These are phyloP conservation scores for Pseudodiploospora longispora DNA, from an alignment of 2,329 filamentous ascomycete species.

Conservation along the genomic window DNA sequence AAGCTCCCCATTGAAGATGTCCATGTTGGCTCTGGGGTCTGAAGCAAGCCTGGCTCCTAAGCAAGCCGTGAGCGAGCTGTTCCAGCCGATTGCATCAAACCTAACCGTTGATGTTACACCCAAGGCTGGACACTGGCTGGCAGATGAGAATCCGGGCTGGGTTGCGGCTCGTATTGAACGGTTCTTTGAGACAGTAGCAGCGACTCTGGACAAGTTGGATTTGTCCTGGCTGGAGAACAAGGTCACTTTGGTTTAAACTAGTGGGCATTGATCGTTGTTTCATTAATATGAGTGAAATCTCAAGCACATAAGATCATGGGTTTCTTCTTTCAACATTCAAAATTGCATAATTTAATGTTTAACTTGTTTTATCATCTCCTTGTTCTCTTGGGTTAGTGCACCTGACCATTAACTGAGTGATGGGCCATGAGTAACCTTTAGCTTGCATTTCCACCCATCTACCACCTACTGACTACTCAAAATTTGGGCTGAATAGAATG, in stretches of 20 bases:
- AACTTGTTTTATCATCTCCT: too few relatives aligned
- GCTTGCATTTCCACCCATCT: too few relatives aligned
- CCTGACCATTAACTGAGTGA: too few relatives aligned
- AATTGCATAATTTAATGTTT: too few relatives aligned
- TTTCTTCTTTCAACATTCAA: too few relatives aligned
- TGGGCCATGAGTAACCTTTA: too few relatives aligned
- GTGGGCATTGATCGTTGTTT: too few relatives aligned
- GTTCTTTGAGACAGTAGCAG: slow-evolving; percentile 12
- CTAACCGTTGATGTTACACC: slow-evolving; percentile 15
- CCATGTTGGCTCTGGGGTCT: slow-evolving; percentile 17
- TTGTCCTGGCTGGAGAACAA: slow-evolving; percentile 12
- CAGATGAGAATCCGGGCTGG: slow-evolving; percentile 19
- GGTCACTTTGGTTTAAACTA: slow-evolving; percentile 9
- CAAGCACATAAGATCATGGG: too few relatives aligned
- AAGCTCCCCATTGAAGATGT: slow-evolving; percentile 7
- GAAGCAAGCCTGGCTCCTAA: slow-evolving; percentile 17
- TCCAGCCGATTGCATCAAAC: slow-evolving; percentile 8
- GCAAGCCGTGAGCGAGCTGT: slow-evolving; percentile 2
- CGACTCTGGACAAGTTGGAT: slow-evolving; percentile 3
- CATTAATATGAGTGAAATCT: too few relatives aligned
- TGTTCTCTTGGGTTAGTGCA: too few relatives aligned
- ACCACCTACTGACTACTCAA: too few relatives aligned
- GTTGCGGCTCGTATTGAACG: slow-evolving; percentile 10
- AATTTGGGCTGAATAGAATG: too few relatives aligned
- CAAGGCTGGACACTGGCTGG: slow-evolving; percentile 21